A percentile compares a stretch with the other conserved stretches of the same genome.
Evolutionary conservation across 2,329 filamentous ascomycete species (phyloP).

Genomic region (Aspergillus pseudoterreus): DNA sequence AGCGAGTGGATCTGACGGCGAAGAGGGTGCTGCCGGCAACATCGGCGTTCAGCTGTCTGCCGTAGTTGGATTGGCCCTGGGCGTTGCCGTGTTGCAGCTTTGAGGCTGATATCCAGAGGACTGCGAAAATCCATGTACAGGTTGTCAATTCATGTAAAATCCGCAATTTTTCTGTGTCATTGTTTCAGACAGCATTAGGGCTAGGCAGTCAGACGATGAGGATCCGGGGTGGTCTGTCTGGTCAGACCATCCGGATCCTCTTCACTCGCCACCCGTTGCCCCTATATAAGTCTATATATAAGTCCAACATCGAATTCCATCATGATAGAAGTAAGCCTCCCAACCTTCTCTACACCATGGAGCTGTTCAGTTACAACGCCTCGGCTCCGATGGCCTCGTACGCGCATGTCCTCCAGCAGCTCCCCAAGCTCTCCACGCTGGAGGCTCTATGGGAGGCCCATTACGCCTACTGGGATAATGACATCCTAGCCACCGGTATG

Average conservation of each 20-base stretch:
- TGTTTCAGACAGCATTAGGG: not conserved
- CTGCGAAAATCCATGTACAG: too few species aligned
- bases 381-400: conserved; percentile 49
- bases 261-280: not conserved
- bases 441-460: conserved; percentile 91
- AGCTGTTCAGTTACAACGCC: conserved; percentile 13
- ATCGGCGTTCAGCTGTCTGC: conserved; percentile 5
- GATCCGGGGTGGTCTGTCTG: conserved; percentile 20
- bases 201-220: conserved; percentile 9
- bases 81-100: conserved; percentile 8
- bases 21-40: conserved; percentile 9
- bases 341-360: conserved; percentile 8
- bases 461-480: conserved; percentile 97
- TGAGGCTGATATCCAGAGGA: not conserved
- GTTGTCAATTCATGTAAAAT: not conserved
- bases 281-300: conserved; percentile 4
- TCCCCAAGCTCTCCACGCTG: conserved; percentile 76
- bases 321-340: not conserved
- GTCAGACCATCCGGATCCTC: conserved; percentile 18
- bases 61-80: conserved; percentile 12
- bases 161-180: not conserved
- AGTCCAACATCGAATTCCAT: not conserved
- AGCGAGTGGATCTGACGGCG: conserved; percentile 1
- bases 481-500: conserved; percentile 64
- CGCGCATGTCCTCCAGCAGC: conserved; percentile 63